These are phyloP conservation scores for Tremellales sp. DNA, from an alignment of 1,284 basidiomycete genomes.

Conservation along the genomic window DNA sequence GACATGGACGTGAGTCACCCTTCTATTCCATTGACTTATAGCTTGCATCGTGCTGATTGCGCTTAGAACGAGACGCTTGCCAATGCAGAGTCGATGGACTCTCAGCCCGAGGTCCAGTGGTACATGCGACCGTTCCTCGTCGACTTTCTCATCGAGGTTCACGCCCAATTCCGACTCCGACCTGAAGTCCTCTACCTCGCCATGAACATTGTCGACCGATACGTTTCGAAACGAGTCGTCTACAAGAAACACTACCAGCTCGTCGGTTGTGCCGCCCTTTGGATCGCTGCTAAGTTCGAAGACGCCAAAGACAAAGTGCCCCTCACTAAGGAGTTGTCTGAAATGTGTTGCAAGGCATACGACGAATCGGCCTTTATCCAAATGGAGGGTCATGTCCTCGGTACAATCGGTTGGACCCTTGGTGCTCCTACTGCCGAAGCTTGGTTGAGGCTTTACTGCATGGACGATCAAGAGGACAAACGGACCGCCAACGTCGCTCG, in stretches of 20 bases:
- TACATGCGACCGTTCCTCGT: slow-evolving; percentile 99
- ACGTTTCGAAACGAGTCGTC: slow-evolving; percentile 95
- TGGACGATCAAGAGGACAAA: slow-evolving; percentile 83
- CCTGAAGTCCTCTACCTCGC: slow-evolving; percentile 98
- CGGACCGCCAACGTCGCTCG: slow-evolving; percentile 92
- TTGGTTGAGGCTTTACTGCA: slow-evolving; percentile 72
- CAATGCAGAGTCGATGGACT: slow-evolving; percentile 90
- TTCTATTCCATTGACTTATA: not conserved
- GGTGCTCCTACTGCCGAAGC: slow-evolving; percentile 98
- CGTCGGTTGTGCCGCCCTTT: slow-evolving; percentile 94
- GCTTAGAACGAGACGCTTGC: slow-evolving; percentile 75
- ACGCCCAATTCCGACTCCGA: slow-evolving; percentile 91
- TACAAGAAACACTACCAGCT: slow-evolving; percentile 99
- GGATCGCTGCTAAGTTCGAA: slow-evolving; percentile 99
- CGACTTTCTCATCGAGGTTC: slow-evolving; percentile 98
- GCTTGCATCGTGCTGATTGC: slow-evolving; percentile 4
- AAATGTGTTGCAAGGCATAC: slow-evolving; percentile 92
- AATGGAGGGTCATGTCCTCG: slow-evolving; percentile 92
- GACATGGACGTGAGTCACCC: slow-evolving; percentile 82
- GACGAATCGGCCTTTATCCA: slow-evolving; percentile 94
- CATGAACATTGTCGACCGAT: slow-evolving; percentile 98
- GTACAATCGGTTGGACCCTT: slow-evolving; percentile 91
- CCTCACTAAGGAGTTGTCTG: slow-evolving; percentile 84
- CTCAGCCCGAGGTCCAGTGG: slow-evolving; percentile 95
- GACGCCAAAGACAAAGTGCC: slow-evolving; percentile 98